Percentiles rank a stretch among this genome's conserved stretches.
Evolutionary conservation across 768 basidiomycete species (phyloP).

Genomic region (Calocera cornea): DNA sequence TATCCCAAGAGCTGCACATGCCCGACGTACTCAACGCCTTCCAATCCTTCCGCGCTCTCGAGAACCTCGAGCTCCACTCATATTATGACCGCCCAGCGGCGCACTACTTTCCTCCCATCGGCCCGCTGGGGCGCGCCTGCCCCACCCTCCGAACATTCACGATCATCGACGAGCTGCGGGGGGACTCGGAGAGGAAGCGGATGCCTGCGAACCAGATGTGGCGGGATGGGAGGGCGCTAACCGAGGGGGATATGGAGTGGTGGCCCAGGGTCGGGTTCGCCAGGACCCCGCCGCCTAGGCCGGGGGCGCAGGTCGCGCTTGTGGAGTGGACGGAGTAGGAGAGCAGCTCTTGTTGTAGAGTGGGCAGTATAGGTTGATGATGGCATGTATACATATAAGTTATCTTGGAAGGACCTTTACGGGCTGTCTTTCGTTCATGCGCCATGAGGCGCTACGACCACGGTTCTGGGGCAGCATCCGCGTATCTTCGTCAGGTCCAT

Average conservation of each 20-base stretch:
- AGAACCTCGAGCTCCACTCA: background rate
- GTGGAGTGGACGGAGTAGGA: background rate
- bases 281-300: background rate
- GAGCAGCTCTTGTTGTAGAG: no score
- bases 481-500: no score
- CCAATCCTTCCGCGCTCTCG: background rate
- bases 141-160: background rate
- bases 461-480: no score
- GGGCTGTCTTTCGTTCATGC: no score
- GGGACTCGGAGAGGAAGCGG: background rate
- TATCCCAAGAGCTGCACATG: background rate
- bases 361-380: no score
- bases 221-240: background rate
- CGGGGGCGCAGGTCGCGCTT: background rate
- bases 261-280: background rate
- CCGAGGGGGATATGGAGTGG: background rate
- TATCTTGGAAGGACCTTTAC: no score
- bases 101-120: background rate
- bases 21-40: background rate
- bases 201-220: background rate
- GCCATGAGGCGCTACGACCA: no score
- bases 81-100: background rate
- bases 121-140: background rate
- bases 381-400: no score
- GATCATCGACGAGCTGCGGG: constrained; percentile 1